Evolutionary conservation across 2,329 filamentous ascomycete genomes (phyloP), one percentile per base, ranked within the genome.

Genomic region (Penicillium sp.): DNA sequence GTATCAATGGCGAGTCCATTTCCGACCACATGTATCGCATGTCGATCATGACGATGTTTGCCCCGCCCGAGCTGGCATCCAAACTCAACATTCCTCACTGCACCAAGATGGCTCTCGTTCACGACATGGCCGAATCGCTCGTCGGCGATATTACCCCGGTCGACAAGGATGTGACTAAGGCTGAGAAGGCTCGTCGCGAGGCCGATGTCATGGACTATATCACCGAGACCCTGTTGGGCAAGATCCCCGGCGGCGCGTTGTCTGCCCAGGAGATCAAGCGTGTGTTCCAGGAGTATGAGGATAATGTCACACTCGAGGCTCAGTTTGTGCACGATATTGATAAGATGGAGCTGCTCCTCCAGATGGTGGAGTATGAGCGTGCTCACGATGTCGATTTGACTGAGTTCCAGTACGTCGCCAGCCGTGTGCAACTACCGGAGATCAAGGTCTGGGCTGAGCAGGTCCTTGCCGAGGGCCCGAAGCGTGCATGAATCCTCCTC

Each of bases 21-120:
- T 86, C 92, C 58, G 95, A 99, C 81, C 95, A 99, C 84, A 99
- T 99, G 95, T 99, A 98, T 81, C 93, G 95, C 80, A 99, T 99
- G 95, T 92, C 93, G 54, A 86, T 99, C 69, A 92, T 99, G 78
- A 93, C 92, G 66, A 91, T 99, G 89, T 87, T 97, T 67, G 93
- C 92, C 2, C 94, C 95, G 1, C 84, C 91, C 0, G 80, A 89
- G 1, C 86, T 97, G 12, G 84, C 88, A 2, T 80, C 87, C 0
- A 86, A 85, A 42, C 83, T 98, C 72, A 90, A 98, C 75, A 84
- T 97, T 42, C 80, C 85, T 28, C 89, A 89, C 70, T 99, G 95
- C 83, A 94, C 92, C 71, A 92, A 92, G 80, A 97, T 99, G 93
- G 94, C 93, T 28, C 85, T 99, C 37, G 83, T 99, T 49, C 95